phyloP scores from a whole-genome alignment of 768 basidiomycete species.

The Cantharellus anzutake region DNA sequence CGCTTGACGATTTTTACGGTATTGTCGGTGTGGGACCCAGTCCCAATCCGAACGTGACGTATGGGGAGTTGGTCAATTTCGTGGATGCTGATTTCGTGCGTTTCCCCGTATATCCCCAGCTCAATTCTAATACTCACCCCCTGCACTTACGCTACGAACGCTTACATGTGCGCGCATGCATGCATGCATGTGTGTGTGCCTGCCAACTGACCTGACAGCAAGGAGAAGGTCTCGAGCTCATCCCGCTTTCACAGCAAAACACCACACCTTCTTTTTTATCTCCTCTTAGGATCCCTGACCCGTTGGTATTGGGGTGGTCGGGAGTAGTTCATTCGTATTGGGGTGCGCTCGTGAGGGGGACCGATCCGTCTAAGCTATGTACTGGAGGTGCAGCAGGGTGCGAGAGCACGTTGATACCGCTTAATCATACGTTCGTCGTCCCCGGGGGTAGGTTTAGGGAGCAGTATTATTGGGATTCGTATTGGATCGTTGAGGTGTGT shows the following conservation, averaged over 20 bases:
- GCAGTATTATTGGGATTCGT: slow-evolving; percentile 41
- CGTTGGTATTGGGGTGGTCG: slow-evolving; percentile 50
- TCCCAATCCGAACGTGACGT: slow-evolving; percentile 25
- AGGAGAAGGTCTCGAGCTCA: slow-evolving; percentile 74
- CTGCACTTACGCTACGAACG: too few relatives aligned
- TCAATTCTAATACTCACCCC: too few relatives aligned
- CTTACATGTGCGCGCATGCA: neutral
- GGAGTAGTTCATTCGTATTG: slow-evolving; percentile 74
- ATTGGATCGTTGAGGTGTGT: slow-evolving; percentile 39
- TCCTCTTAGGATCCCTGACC: slow-evolving; percentile 54
- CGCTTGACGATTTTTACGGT: slow-evolving; percentile 43
- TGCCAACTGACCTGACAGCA: slow-evolving; percentile 12
- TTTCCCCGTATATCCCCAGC: neutral
- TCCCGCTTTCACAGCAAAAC: slow-evolving; percentile 25
- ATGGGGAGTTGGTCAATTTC: slow-evolving; percentile 46
- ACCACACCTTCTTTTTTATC: slow-evolving; percentile 31
- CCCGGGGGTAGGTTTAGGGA: slow-evolving; percentile 66
- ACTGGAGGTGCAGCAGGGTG: slow-evolving; percentile 28
- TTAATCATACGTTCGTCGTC: slow-evolving; percentile 82
- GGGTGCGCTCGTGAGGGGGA: slow-evolving; percentile 56
- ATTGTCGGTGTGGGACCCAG: slow-evolving; percentile 22
- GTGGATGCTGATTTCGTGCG: slow-evolving; percentile 48
- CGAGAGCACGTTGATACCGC: slow-evolving; percentile 70
- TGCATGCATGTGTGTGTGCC: neutral
- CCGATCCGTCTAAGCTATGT: slow-evolving; percentile 54